Evolutionary conservation across 768 basidiomycete species (phyloP).

Genomic region (Dacryopinax spathularia): DNA sequence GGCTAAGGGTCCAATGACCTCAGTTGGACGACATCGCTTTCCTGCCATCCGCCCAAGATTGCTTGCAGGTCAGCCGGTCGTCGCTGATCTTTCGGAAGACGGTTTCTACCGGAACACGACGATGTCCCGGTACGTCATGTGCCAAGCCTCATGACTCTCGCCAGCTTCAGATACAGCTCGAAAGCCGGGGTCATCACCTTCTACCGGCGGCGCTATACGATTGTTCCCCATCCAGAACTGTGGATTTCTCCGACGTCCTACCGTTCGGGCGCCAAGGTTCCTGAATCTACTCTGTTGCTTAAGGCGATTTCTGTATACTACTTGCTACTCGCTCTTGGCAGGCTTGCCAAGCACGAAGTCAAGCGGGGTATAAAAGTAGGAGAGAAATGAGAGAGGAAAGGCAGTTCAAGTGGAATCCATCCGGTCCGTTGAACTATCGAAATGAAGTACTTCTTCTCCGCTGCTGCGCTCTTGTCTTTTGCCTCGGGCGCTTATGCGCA

Average conservation of each 20-base stretch:
- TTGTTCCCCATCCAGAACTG: background rate
- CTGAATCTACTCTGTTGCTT: background rate
- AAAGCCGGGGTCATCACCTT: background rate
- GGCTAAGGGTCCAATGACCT: background rate
- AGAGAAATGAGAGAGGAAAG: background rate
- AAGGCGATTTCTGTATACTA: background rate
- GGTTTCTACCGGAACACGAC: too few species aligned
- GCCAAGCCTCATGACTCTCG: background rate
- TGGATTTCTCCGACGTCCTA: background rate
- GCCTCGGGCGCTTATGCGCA: background rate
- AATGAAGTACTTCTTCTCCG: constrained; percentile 3
- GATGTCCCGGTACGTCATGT: background rate
- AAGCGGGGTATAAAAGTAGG: background rate
- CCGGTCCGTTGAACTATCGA: background rate
- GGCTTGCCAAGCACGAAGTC: too few species aligned
- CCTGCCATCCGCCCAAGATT: background rate
- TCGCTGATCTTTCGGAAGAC: too few species aligned
- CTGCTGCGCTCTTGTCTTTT: background rate
- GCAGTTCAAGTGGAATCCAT: background rate
- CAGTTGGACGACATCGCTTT: background rate
- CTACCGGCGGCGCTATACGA: background rate
- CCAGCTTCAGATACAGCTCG: background rate
- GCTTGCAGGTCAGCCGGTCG: too few species aligned
- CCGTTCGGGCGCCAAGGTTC: background rate
- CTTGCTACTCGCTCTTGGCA: background rate